Evolutionary conservation across 1,284 basidiomycete species (phyloP).

Genomic region (Ustilago lituana): DNA sequence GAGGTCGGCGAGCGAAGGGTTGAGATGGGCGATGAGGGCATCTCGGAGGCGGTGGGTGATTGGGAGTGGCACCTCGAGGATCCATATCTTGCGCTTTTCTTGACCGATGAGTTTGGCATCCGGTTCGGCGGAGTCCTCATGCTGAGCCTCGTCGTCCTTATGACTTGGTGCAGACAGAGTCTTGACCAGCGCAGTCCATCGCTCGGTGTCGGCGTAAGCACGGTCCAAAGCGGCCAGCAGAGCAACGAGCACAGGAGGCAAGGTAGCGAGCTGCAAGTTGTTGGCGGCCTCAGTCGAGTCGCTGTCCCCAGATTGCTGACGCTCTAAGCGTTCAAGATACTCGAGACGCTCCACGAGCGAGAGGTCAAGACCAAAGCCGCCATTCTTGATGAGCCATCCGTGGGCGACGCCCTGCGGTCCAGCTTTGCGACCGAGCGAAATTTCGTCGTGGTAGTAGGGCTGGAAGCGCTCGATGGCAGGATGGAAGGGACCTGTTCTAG

Average conservation of each 20-base stretch:
- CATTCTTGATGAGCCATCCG: slow-evolving; percentile 47
- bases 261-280: slow-evolving; percentile 36
- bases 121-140: slow-evolving; percentile 3
- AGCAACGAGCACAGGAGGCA: slow-evolving; percentile 80
- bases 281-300: neutral
- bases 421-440: slow-evolving; percentile 42
- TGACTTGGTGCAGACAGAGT: slow-evolving; percentile 5
- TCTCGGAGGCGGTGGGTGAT: slow-evolving; percentile 84
- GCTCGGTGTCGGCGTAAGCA: slow-evolving; percentile 73
- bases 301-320: slow-evolving; percentile 15
- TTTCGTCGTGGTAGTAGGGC: slow-evolving; percentile 65
- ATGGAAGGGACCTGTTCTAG: slow-evolving; percentile 59
- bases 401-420: slow-evolving; percentile 20
- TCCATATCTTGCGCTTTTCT: slow-evolving; percentile 91
- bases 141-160: neutral
- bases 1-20: slow-evolving; percentile 33
- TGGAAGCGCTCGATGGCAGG: slow-evolving; percentile 60
- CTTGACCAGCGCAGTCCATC: slow-evolving; percentile 44
- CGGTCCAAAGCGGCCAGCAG: slow-evolving; percentile 76
- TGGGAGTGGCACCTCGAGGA: slow-evolving; percentile 78
- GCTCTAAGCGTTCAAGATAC: slow-evolving; percentile 49
- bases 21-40: slow-evolving; percentile 73
- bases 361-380: slow-evolving; percentile 64
- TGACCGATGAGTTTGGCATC: slow-evolving; percentile 23
- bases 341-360: slow-evolving; percentile 44